Percentiles rank a stretch among this genome's conserved stretches.
These are phyloP conservation scores for Phytophthora ramorum DNA, from an alignment of 352 stramenopile genomes.

Conservation along the genomic window DNA sequence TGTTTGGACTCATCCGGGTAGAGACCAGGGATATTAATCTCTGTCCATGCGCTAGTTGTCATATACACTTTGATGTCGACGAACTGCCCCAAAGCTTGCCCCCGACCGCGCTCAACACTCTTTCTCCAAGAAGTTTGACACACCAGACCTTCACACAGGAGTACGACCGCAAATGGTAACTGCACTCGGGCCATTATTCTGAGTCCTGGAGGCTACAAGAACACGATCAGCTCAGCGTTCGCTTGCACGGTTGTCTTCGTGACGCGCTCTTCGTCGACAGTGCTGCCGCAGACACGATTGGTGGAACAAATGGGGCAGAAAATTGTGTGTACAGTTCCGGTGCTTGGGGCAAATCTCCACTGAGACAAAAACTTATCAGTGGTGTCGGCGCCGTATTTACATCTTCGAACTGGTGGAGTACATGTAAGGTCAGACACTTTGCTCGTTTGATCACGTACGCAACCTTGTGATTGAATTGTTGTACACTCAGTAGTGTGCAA, in stretches of 20 bases:
- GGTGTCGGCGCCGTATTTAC: too few relatives aligned
- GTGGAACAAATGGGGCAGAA: slow-evolving; percentile 3
- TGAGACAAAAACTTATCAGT: not conserved
- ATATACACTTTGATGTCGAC: not conserved
- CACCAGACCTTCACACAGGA: not conserved
- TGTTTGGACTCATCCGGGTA: slow-evolving; percentile 20
- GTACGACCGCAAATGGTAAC: not conserved
- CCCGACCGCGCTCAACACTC: not conserved
- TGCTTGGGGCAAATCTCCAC: slow-evolving; percentile 1
- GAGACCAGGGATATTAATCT: slow-evolving; percentile 9
- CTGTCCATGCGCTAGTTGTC: not conserved
- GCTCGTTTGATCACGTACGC: too few relatives aligned
- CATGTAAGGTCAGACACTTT: too few relatives aligned
- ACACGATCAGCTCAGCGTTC: not conserved
- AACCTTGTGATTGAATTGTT: too few relatives aligned
- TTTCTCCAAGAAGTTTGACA: not conserved
- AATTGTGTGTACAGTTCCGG: slow-evolving; percentile 3
- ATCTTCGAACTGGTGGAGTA: too few relatives aligned
- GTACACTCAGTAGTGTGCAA: too few relatives aligned
- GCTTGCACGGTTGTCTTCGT: slow-evolving; percentile 2
- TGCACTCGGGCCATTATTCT: not conserved
- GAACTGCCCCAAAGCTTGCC: not conserved
- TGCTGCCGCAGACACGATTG: slow-evolving; percentile 7
- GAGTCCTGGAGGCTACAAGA: not conserved
- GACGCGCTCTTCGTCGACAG: slow-evolving; percentile 9